Evolutionary conservation across 2,329 filamentous ascomycete genomes (phyloP).

Genomic region (Sphaerulina populicola): DNA sequence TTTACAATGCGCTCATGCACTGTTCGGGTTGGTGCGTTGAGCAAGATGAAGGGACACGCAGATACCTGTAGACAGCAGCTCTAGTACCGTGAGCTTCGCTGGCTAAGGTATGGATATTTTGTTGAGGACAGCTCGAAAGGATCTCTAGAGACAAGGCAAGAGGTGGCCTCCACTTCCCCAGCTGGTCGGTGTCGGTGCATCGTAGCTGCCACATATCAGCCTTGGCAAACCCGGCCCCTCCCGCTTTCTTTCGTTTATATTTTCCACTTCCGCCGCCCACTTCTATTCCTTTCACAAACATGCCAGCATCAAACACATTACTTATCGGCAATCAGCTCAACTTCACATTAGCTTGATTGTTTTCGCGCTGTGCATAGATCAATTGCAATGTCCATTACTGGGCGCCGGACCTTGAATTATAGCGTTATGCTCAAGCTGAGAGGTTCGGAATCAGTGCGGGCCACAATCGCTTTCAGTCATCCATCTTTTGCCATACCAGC

Average conservation of each 20-base stretch:
- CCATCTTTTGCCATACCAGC: not conserved
- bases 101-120: not conserved
- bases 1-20: conserved; percentile 15
- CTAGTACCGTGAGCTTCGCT: not conserved
- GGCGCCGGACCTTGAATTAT: conserved; percentile 63
- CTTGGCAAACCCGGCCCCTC: conserved; percentile 4
- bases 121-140: not conserved
- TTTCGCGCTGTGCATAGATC: conserved; percentile 63
- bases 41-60: not conserved
- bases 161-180: conserved; percentile 10
- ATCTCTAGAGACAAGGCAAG: not conserved
- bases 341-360: conserved; percentile 47
- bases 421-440: conserved; percentile 55
- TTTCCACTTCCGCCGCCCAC: conserved; percentile 20
- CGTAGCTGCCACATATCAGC: conserved; percentile 9
- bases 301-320: conserved; percentile 54
- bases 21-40: not conserved
- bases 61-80: not conserved
- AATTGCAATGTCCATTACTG: conserved; percentile 55
- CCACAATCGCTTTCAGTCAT: conserved; percentile 40
- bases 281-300: conserved; percentile 36
- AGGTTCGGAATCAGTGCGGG: conserved; percentile 66
- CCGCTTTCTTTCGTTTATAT: not conserved
- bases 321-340: conserved; percentile 53
- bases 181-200: not conserved